phyloP scores from a whole-genome alignment of 1,284 basidiomycete species.

The Cutaneotrichosporon dermatis region DNA sequence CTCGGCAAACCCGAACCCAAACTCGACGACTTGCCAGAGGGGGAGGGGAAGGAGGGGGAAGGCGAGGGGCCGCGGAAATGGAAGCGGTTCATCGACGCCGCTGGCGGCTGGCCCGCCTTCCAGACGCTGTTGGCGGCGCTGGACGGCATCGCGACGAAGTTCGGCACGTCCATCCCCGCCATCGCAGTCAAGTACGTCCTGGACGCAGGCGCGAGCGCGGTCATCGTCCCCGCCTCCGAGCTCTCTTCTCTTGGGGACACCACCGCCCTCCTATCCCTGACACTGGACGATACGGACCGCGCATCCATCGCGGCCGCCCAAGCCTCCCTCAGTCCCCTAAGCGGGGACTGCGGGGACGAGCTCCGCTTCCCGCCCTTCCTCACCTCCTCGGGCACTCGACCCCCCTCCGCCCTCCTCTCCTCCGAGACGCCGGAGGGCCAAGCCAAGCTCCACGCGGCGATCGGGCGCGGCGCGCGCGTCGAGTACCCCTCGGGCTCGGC shows the following conservation, averaged over 20 bases:
- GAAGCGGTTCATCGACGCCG: conserved; percentile 19
- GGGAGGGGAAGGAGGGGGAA: neutral
- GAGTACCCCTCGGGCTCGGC: conserved; percentile 6
- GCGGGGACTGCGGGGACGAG: conserved; percentile 5
- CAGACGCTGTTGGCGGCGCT: conserved; percentile 15
- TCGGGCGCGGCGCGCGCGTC: conserved; percentile 3
- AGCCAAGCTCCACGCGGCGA: neutral
- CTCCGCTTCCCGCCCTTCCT: conserved; percentile 6
- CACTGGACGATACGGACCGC: conserved; percentile 3
- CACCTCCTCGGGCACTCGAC: neutral
- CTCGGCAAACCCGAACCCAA: conserved; percentile 11
- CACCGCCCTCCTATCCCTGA: neutral
- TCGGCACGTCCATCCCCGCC: conserved; percentile 9
- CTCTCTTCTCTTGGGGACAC: neutral
- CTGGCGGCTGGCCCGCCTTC: conserved; percentile 22
- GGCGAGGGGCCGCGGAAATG: conserved; percentile 5
- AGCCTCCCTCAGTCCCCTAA: neutral
- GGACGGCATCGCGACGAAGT: conserved; percentile 11
- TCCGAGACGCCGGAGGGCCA: neutral
- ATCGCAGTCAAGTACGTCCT: conserved; percentile 19
- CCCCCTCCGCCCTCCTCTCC: neutral
- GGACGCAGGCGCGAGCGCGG: conserved; percentile 12
- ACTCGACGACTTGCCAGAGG: too few species aligned
- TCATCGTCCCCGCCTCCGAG: neutral
- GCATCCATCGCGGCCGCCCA: neutral